Base-by-base conservation (phyloP, 805 yeast species). In the Jamesozyma hellenica region DNA sequence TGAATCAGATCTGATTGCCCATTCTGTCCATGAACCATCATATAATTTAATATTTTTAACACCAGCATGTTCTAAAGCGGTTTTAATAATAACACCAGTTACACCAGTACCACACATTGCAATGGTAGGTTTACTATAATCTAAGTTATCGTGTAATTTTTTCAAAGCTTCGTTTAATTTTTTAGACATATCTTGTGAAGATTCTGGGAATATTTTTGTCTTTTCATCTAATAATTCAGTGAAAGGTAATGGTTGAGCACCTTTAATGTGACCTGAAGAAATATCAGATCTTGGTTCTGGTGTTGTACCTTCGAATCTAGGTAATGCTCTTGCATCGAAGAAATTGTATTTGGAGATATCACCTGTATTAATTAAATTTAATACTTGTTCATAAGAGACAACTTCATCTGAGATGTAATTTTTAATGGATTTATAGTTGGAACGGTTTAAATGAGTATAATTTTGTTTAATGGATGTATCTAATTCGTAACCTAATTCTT, bases 101-200 rank as follows among this genome's bases (percentile, higher is more conserved):
- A 92, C 96, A 34, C 97, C 98, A 0, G 96, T 81, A 23, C 97
- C 98, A 58, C 98, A 92, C 84, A 84, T 77, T 30, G 82, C 82
- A 36, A 92, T 76, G 15, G 83, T 76, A 11, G 85, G 88, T 52
- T 81, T 79, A 14, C 67, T 60, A 4, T 57, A 54, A 42, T 66
- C 65, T 11, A 52, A 50, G 1, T 41, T 61, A 38, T 42, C 50
- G 3, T 65, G 63, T 31, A 70, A 35, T 32, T 61, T 64, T 8
- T 66, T 53, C 47, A 87, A 71, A 10, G 76, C 57, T 13, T 61
- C 53, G 6, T 56, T 42, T 29, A 90, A 54, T 33, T 72, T 75
- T 10, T 58, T 64, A 8, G 65, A 54, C 47, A 53, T 45, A 9
- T 42, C 46, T 19, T 34, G 47, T 3, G 46, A 15, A 14, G 48